Evolutionary conservation across 768 basidiomycete species (phyloP).

Genomic region (Phylloporus sp.): DNA sequence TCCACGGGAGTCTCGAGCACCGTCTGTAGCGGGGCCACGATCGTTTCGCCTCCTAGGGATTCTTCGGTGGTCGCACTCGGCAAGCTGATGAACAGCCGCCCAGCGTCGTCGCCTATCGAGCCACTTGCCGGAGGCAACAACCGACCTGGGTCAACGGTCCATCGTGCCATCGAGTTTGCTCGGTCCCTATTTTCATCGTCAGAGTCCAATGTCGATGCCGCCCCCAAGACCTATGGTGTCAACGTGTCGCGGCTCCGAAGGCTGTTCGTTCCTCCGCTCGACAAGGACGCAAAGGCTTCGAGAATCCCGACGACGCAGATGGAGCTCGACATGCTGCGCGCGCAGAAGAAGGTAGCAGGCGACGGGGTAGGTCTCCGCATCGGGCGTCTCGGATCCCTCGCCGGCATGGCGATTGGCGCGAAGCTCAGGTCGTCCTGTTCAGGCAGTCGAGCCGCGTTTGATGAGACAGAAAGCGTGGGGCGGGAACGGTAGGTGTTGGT

Average conservation of each 20-base stretch:
- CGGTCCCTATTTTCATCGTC: not conserved
- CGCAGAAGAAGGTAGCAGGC: constrained; percentile 1
- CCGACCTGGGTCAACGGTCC: not conserved
- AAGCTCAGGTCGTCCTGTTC: not conserved
- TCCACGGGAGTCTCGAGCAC: not conserved
- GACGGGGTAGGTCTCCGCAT: not conserved
- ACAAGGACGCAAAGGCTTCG: not conserved
- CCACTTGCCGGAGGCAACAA: too few species aligned
- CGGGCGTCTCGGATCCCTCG: not conserved
- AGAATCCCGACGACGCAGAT: constrained; percentile 1
- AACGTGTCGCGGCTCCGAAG: not conserved
- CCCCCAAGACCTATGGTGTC: not conserved
- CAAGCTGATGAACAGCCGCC: not conserved
- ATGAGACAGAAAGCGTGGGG: not conserved
- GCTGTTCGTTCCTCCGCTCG: constrained; percentile 5
- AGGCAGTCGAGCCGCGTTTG: not conserved
- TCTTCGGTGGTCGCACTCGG: not conserved
- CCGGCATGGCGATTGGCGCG: not conserved
- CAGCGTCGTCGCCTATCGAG: not conserved
- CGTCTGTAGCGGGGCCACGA: not conserved
- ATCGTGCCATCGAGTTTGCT: not conserved
- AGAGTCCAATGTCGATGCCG: not conserved
- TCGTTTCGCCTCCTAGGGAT: not conserved
- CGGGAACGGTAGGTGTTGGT: not conserved
- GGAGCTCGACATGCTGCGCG: constrained; percentile 7